phyloP scores from a whole-genome alignment of 108 stramenopile species.

The Cylindrotheca fusiformis region DNA sequence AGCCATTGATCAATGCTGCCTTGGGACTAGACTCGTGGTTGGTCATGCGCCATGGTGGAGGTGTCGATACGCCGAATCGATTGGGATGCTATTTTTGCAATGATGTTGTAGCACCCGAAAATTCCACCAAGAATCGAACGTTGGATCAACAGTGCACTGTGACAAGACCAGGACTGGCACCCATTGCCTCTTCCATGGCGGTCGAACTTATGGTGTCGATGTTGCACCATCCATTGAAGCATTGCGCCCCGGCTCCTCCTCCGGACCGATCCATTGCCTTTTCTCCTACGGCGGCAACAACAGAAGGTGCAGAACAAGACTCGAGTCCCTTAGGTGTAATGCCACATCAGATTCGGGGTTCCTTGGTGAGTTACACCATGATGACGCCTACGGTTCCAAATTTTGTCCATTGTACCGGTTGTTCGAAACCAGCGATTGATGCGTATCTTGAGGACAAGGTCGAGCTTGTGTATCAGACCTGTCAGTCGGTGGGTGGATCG shows the following conservation, averaged over 20 bases:
- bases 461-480: slow-evolving; percentile 79
- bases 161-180: slow-evolving; percentile 96
- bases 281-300: slow-evolving; percentile 36
- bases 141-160: slow-evolving; percentile 99
- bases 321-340: slow-evolving; percentile 68
- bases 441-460: slow-evolving; percentile 70
- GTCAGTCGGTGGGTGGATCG: slow-evolving; percentile 64
- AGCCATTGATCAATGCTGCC: slow-evolving; percentile 91
- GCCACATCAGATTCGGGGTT: slow-evolving; percentile 95
- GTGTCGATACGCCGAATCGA: slow-evolving; percentile 30
- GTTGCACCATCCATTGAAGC: slow-evolving; percentile 83
- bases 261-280: slow-evolving; percentile 16
- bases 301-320: slow-evolving; percentile 10
- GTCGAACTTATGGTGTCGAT: slow-evolving; percentile 93
- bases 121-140: slow-evolving; percentile 93
- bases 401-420: slow-evolving; percentile 91
- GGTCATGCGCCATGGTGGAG: slow-evolving; percentile 95
- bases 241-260: slow-evolving; percentile 55
- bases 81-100: slow-evolving; percentile 99
- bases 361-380: slow-evolving; percentile 86
- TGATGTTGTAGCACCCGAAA: slow-evolving; percentile 96
- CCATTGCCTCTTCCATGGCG: slow-evolving; percentile 92
- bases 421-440: slow-evolving; percentile 74
- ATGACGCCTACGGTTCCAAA: slow-evolving; percentile 90
- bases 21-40: slow-evolving; percentile 96